phyloP scores from a whole-genome alignment of 2,329 filamentous ascomycete genomes.

The Fusarium secorum region DNA sequence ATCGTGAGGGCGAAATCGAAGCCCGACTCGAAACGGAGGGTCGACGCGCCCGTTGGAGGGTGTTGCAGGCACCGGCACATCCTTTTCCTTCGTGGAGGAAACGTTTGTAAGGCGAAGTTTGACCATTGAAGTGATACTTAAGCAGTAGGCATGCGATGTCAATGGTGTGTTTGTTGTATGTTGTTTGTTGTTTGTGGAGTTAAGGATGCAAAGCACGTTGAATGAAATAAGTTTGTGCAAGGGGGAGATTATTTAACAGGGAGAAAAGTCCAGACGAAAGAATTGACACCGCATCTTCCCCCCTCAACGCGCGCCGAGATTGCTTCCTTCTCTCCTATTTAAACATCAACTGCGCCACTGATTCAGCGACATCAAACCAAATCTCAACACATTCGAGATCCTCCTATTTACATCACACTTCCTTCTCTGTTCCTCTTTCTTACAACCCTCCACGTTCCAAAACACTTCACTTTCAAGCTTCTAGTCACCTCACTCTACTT shows the following conservation, averaged over 20 bases:
- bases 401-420: neutral
- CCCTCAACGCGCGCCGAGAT: fast-evolving
- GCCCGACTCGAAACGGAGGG: neutral
- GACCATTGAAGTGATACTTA: no score
- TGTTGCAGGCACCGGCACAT: fast-evolving
- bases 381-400: fast-evolving
- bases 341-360: fast-evolving
- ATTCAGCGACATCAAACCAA: neutral
- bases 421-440: fast-evolving
- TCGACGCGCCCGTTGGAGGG: fast-evolving
- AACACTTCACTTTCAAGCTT: neutral
- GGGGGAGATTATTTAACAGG: fast-evolving
- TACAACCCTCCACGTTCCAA: fast-evolving
- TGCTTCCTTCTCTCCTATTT: fast-evolving
- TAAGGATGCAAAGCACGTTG: neutral
- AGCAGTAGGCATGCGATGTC: neutral
- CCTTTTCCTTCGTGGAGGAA: neutral
- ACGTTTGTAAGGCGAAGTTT: fast-evolving
- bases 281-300: neutral
- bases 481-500: neutral
- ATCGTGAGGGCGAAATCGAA: neutral
- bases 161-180: neutral
- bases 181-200: neutral
- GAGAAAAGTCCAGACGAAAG: fast-evolving
- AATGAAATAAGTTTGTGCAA: neutral